Evolutionary conservation across 108 stramenopile genomes (phyloP).

Genomic region (Chaetoceros tenuissimus): DNA sequence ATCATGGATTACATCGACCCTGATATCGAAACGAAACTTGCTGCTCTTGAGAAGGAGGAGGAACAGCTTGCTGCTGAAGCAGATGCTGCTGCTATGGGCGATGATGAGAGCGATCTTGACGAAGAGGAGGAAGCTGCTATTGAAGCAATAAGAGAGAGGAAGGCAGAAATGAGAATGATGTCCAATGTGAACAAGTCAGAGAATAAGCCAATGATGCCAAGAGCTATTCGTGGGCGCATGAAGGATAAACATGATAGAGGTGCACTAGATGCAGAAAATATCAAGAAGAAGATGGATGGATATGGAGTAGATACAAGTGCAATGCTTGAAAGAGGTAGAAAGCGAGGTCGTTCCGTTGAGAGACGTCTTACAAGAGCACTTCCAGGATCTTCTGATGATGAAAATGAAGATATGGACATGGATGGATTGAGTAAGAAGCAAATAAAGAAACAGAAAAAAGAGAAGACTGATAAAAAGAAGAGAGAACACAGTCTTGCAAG

Average conservation of each 20-base stretch:
- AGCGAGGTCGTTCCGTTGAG: conserved; percentile 38
- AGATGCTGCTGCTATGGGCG: conserved; percentile 77
- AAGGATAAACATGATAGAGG: conserved; percentile 66
- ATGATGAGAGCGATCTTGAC: conserved; percentile 72
- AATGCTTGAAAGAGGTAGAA: conserved; percentile 74
- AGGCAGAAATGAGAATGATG: conserved; percentile 47
- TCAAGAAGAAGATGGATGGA: conserved; percentile 56
- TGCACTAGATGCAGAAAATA: conserved; percentile 40
- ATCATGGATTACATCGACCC: conserved; percentile 94
- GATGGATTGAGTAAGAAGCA: conserved; percentile 52
- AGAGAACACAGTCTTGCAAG: conserved; percentile 53
- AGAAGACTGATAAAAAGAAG: conserved; percentile 39
- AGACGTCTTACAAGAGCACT: conserved; percentile 7
- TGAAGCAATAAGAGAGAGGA: conserved; percentile 64
- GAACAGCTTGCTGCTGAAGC: conserved; percentile 69
- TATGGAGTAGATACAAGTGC: conserved; percentile 59
- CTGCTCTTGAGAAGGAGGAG: conserved; percentile 87
- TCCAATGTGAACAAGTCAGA: conserved; percentile 45
- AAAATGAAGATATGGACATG: conserved; percentile 42
- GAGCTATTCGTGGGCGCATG: conserved; percentile 48
- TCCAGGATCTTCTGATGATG: conserved; percentile 28
- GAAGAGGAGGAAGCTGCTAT: conserved; percentile 76
- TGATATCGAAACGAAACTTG: conserved; percentile 80
- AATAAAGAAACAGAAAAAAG: conserved; percentile 57
- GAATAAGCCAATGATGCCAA: conserved; percentile 65